These are phyloP conservation scores for Ceratocystiopsis minuta DNA, from an alignment of 2,329 filamentous ascomycete genomes.

Conservation along the genomic window DNA sequence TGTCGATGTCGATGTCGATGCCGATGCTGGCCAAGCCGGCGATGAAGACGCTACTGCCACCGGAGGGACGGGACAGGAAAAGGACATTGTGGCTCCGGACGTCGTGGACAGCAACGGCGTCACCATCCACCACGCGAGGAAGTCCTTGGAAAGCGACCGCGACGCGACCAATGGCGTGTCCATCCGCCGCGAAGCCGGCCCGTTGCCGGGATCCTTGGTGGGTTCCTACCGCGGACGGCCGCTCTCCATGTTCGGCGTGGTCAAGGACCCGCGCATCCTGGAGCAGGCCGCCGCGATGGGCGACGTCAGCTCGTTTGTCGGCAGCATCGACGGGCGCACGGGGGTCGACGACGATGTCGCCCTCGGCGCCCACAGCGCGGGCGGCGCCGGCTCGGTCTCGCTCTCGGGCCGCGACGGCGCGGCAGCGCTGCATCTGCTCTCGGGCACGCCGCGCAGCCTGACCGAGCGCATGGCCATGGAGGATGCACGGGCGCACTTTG, in stretches of 20 bases:
- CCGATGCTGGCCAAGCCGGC: neutral
- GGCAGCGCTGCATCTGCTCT: neutral
- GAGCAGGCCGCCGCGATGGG: constrained; percentile 21
- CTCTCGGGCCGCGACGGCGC: too few species aligned
- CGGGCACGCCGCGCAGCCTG: constrained; percentile 15
- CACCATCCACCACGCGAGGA: constrained; percentile 1
- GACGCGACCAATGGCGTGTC: neutral
- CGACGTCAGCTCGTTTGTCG: constrained; percentile 21
- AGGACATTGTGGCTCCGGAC: constrained; percentile 1
- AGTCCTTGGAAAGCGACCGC: neutral
- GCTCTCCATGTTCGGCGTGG: constrained; percentile 18
- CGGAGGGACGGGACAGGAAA: too few species aligned
- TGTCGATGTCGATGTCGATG: neutral
- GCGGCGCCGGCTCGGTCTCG: neutral
- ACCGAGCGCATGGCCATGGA: constrained; percentile 16
- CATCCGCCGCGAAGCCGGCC: neutral
- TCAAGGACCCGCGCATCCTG: constrained; percentile 20
- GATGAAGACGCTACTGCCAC: neutral
- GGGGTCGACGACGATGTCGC: constrained; percentile 9
- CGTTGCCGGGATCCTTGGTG: constrained; percentile 9
- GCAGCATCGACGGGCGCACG: constrained; percentile 15
- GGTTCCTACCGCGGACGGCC: constrained; percentile 23
- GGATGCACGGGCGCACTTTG: constrained; percentile 3
- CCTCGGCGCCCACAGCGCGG: constrained; percentile 9
- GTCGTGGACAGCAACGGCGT: constrained; percentile 1